Evolutionary conservation across 2,329 filamentous ascomycete genomes (phyloP), one percentile per base, ranked within the genome.

Genomic region (Scolecobasidium constrictum): DNA sequence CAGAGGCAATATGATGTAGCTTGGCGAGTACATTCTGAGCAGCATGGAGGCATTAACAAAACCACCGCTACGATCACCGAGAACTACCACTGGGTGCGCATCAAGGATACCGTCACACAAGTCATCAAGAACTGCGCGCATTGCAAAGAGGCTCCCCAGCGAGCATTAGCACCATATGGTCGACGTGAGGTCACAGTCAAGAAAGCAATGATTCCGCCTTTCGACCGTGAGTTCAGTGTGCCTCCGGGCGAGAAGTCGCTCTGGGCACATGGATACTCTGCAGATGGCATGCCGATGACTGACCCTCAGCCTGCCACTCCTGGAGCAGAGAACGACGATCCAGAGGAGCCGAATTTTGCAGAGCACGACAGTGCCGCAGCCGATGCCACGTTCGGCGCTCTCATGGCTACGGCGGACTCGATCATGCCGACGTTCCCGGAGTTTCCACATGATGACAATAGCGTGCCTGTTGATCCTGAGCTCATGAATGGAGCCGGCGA

Each of bases 11-110:
- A 93, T 60, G 85, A 92, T 47, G 92, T 96, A 53, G 86, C 88
- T 11, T 73, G 83, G 36, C 70, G 73, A 45, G 73, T 88, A 28
- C 92, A 98, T 62, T 70, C 78, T 42, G 64, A 71, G 45, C 73
- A 81, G 34, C 92, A 98, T 57, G 86, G 83, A 5, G 92, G 92
- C 40, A 96, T 96, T 70, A 98, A 98, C 70, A 95, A 95, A 68
- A 96, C 90, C 0, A 96, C 90, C 1, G 88, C 90, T 16, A 83
- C 80, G 16, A 94, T 98, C 54, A 86, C 90, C 9, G 86, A 95
- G 58, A 83, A 82, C 56, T 95, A 90, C 59, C 92, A 96, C 64
- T 98, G 92, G 92, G 88, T 93, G 38, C 78, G 90, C 47, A 96
- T 96, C 67, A 98, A 96, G 61, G 88, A 95, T 64, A 96, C 90